Evolutionary conservation across 768 basidiomycete species (phyloP), one percentile per base, ranked within the genome.

Genomic region (Phlebiopsis gigantea): DNA sequence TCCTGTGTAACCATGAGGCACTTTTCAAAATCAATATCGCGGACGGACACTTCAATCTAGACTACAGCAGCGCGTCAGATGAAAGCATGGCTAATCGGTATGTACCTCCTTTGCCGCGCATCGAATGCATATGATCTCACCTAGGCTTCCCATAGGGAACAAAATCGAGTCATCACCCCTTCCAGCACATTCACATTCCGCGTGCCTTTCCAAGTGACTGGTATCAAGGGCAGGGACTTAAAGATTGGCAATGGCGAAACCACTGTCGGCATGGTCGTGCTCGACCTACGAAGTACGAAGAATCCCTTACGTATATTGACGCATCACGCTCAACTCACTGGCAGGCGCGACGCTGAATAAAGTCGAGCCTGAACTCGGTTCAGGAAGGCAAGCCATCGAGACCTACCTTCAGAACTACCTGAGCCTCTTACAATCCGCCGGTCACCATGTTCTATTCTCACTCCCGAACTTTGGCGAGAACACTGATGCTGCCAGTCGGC

Each of bases 1-100:
- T 70, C 56, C 56, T 69, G 24, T 70, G 69, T 57, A 68, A 70
- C 54, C 69, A 70, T 51, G 66, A 70, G 34, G 68, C 60, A 8
- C 46, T 66, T 10, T 45, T 70, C 30, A 53, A 52, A 15, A 46
- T 70, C 39, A 60, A 58, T 21, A 57, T 70, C 42, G 47, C 49
- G 5, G 52, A 58, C n/a, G 68, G 66, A 22, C 63, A 67, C 45
- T 69, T 60, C 57, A 64, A 66, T 47, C 47, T 56, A 19, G 61
- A 69, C 17, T 53, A 48, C 49, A 30, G 43, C n/a, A 54, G 54
- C 21, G 55, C 56, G 17, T 47, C 52, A 0, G 41, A 52, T 7
- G 17, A 34, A 4, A 39, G 29, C 22, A 39, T 29, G 10, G 56
- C 61, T 19, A 43, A 56, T 25, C 19, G 17, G 58, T 61, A 52